Base-by-base conservation (phyloP, 1,284 basidiomycete species). In the Amylostereum chailletii region DNA sequence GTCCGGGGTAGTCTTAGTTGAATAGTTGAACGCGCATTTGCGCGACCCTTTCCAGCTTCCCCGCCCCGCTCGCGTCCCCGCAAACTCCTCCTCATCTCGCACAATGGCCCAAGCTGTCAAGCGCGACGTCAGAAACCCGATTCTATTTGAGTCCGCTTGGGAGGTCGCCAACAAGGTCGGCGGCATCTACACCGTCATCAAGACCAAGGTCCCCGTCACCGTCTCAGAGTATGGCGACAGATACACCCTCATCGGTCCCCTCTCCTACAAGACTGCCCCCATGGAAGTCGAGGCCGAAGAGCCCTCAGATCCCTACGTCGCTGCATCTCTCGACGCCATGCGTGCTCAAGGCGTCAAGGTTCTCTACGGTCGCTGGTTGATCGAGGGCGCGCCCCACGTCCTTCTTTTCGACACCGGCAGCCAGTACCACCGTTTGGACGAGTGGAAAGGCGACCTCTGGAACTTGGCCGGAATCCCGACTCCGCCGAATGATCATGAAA, bases 371-470 rank as follows among this genome's bases (percentile, higher is more conserved):
- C 82, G 93, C 51, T 99, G 95, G 95, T 82, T 99, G 53, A 94
- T 99, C 68, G 94, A 99, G 62, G 94, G 94, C 52, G 87, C 90
- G 9, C 95, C 95, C 11, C 83, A 83, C 47, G 95, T 98, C 51
- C 80, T 99, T 44, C 80, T 99, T 49, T 98, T 99, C 63, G 95
- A 99, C 71, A 95, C 90, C 6, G 89, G 90, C 49, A 90, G 86
- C 64, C 83, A 85, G 68, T 92, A 90, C 66, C 78, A 83, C 60
- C 81, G 88, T 9, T 77, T 98, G 55, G 94, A 98, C 69, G 95
- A 99, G 68, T 99, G 95, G 95, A 99, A 99, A 70, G 81, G 81
- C 48, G 95, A 99, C 64, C 79, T 99, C 10, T 99, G 95, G 95
- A 96, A 95, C 67, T 71, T 97, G 43, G 95, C 95, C 19, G 94